Evolutionary conservation across 192 early-diverging fungal genomes (phyloP).

Genomic region (Allomyces macrogynus): DNA sequence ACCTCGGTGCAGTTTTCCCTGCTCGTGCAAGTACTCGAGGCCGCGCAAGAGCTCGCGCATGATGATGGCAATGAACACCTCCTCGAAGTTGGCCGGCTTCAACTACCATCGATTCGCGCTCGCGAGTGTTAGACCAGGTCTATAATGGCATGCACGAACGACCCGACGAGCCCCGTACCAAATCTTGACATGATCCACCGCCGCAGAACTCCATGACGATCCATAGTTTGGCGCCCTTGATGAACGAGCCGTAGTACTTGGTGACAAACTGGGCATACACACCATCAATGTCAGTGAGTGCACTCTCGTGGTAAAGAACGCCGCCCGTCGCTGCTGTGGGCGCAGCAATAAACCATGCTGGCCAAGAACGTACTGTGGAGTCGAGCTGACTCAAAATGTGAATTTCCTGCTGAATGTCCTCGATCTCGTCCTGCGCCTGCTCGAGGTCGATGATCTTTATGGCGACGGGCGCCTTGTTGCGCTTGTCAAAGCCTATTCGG

Average conservation of each 20-base stretch:
- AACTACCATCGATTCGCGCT: constrained; percentile 26
- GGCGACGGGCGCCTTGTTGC: constrained; percentile 54
- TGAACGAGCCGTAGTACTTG: constrained; percentile 76
- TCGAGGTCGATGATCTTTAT: constrained; percentile 97
- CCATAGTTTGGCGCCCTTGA: constrained; percentile 78
- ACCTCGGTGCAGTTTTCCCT: constrained; percentile 72
- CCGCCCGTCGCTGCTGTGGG: too few relatives aligned
- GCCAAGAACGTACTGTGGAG: constrained; percentile 34
- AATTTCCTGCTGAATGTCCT: constrained; percentile 97
- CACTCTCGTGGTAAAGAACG: background rate
- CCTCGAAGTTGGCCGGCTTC: constrained; percentile 62
- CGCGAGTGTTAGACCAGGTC: background rate
- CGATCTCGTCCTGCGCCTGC: constrained; percentile 91
- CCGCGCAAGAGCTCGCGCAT: constrained; percentile 70
- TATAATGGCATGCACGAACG: background rate
- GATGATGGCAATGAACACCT: constrained; percentile 83
- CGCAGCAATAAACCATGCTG: too few relatives aligned
- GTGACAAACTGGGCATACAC: constrained; percentile 1
- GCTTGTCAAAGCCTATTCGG: constrained; percentile 36
- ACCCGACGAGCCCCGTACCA: constrained; percentile 25
- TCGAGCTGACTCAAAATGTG: constrained; percentile 82
- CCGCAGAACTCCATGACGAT: constrained; percentile 97
- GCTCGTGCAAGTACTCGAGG: constrained; percentile 76
- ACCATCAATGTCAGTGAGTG: background rate
- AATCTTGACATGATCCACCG: constrained; percentile 83